Conservation (phyloP, 2,329 filamentous ascomycete genomes). For the Didymella pomorum region DNA sequence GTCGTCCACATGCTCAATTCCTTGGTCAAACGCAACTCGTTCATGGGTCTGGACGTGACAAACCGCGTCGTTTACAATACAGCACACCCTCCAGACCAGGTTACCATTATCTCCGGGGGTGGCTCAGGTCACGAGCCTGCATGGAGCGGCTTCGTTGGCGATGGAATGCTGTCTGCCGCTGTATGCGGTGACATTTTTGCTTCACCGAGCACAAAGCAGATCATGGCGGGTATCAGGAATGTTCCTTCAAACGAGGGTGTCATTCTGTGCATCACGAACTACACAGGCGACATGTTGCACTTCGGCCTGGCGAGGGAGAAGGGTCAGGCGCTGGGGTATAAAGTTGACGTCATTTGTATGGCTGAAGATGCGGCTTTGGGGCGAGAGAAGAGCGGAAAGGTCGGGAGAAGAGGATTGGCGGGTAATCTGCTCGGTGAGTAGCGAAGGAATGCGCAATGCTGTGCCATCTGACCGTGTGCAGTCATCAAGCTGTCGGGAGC, state of each 20-base stretch:
- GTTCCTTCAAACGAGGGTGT: slow-evolving; percentile 56
- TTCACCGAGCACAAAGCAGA: slow-evolving; percentile 57
- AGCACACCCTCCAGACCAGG: slow-evolving; percentile 54
- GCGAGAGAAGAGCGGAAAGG: slow-evolving; percentile 58
- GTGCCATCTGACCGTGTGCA: slow-evolving; percentile 28
- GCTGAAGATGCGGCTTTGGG: slow-evolving; percentile 59
- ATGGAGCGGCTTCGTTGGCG: slow-evolving; percentile 59
- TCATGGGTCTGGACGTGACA: slow-evolving; percentile 54
- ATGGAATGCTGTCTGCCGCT: slow-evolving; percentile 58
- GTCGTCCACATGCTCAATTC: slow-evolving; percentile 59
- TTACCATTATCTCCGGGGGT: slow-evolving; percentile 58
- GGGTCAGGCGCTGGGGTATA: slow-evolving; percentile 55
- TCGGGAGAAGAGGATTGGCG: slow-evolving; percentile 59
- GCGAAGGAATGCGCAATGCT: background rate
- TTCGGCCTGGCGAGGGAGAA: slow-evolving; percentile 60
- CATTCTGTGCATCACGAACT: slow-evolving; percentile 60
- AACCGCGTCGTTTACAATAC: slow-evolving; percentile 60
- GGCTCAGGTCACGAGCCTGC: slow-evolving; percentile 60
- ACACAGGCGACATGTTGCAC: slow-evolving; percentile 60
- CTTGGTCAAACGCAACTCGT: slow-evolving; percentile 55
- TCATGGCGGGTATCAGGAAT: slow-evolving; percentile 59
- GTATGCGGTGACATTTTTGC: slow-evolving; percentile 60
- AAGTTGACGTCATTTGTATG: slow-evolving; percentile 58
- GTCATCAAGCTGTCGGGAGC: slow-evolving; percentile 59
- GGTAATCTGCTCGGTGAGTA: slow-evolving; percentile 57